Evolutionary conservation across 75 land plant genomes (phyloP).

Genomic region (Sequoiadendron giganteum): DNA sequence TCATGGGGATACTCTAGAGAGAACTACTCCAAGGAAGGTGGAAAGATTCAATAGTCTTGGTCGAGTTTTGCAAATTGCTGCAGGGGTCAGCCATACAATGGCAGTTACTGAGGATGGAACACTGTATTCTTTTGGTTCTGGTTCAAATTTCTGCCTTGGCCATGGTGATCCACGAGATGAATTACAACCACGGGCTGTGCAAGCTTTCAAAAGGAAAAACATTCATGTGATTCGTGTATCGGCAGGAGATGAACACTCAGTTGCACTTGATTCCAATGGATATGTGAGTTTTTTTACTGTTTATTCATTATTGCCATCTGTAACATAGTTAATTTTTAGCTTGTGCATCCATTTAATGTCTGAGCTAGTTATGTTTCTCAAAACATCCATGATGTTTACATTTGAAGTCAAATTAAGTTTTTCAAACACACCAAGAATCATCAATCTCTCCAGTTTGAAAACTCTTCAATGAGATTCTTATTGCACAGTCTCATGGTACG

Average conservation of each 20-base stretch:
- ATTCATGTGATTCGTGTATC: constrained; percentile 67
- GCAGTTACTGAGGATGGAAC: constrained; percentile 72
- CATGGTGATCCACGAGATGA: constrained; percentile 86
- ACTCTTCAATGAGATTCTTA: not conserved
- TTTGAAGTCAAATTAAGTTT: not conserved
- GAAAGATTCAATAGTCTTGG: constrained; percentile 37
- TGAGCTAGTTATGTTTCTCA: not conserved
- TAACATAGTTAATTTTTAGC: not conserved
- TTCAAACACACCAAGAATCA: not conserved
- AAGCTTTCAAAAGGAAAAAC: constrained; percentile 54
- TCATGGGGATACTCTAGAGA: constrained; percentile 72
- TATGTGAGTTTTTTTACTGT: constrained; percentile 44
- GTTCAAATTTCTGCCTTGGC: constrained; percentile 87
- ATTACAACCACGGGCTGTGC: constrained; percentile 53
- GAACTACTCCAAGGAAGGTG: constrained; percentile 48
- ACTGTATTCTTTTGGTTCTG: constrained; percentile 81
- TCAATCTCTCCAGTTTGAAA: not conserved
- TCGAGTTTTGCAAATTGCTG: constrained; percentile 70
- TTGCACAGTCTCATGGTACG: not conserved
- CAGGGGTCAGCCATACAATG: constrained; percentile 71
- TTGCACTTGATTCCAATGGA: constrained; percentile 89
- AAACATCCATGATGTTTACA: not conserved
- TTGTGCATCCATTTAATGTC: not conserved
- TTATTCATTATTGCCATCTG: not conserved
- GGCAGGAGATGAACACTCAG: constrained; percentile 94